Evolutionary conservation across 1,284 basidiomycete species (phyloP).

Genomic region (Clitocybe nebularis): DNA sequence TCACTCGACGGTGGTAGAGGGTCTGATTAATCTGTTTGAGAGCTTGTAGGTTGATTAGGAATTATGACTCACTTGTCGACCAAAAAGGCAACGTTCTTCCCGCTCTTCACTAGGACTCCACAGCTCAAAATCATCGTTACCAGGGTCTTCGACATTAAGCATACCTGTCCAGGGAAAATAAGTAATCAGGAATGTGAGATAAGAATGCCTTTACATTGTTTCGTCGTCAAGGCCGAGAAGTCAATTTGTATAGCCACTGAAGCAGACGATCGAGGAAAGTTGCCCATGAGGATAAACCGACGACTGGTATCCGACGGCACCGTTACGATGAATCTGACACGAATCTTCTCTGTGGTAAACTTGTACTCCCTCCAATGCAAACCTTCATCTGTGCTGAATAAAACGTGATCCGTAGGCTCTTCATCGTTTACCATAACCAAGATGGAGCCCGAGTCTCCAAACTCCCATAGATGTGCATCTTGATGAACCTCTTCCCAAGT

Average conservation of each 20-base stretch:
- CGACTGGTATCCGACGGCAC: conserved; percentile 90
- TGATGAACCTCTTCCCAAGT: conserved; percentile 99
- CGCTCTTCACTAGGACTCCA: conserved; percentile 91
- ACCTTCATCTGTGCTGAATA: conserved; percentile 91
- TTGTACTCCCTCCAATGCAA: conserved; percentile 83
- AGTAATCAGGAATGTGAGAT: conserved; percentile 2
- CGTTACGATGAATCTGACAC: conserved; percentile 80
- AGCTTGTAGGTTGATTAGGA: neutral
- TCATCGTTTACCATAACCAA: conserved; percentile 95
- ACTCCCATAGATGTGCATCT: conserved; percentile 97
- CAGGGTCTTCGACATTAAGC: conserved; percentile 66
- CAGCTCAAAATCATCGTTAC: conserved; percentile 87
- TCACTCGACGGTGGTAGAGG: conserved; percentile 80
- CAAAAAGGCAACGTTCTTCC: conserved; percentile 80
- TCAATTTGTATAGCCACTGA: conserved; percentile 85
- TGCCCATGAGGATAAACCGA: conserved; percentile 85
- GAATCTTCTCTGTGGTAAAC: conserved; percentile 73
- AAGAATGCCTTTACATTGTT: conserved; percentile 58
- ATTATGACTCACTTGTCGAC: conserved; percentile 59
- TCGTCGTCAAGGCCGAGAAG: conserved; percentile 75
- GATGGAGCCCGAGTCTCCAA: conserved; percentile 94
- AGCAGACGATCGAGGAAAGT: conserved; percentile 43
- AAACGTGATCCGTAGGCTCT: conserved; percentile 83
- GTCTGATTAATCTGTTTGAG: conserved; percentile 47
- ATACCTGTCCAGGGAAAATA: conserved; percentile 45